Base-by-base conservation (phyloP, 805 yeast species). In the Candida sithepensis region DNA sequence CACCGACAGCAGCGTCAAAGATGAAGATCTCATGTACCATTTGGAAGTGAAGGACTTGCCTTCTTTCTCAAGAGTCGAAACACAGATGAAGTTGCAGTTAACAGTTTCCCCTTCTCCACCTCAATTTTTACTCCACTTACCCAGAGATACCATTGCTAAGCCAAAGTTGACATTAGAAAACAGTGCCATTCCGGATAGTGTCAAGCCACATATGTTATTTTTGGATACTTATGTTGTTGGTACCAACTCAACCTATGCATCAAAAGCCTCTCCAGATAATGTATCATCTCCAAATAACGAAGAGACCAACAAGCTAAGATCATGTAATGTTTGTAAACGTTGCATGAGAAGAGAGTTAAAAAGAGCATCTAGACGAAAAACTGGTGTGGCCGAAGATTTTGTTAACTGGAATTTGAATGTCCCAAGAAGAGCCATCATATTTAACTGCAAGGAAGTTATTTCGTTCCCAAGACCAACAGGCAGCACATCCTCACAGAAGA, bases 291-390 rank as follows among this genome's bases (percentile, higher is more conserved):
- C 41, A 18, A 33, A 18, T 23, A 32, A 41, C 12, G 51, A 49
- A 13, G 57, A 50, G 12, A 18, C 3, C 20, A 34, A 16, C 24
- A 52, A 48, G 18, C 19, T 64, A 39, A 60, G 59, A 46, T 71
- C 78, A 21, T 88, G 95, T 56, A 81, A 82, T 58, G 90, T 89
- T 57, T 92, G 99, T 70, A 63, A 82, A 21, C 81, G 95, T 59
- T 92, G 99, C 73, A 82, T 91, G 60, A 85, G 90, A 66, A 78
- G 99, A 60, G 99, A 92, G 63, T 84, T 89, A 59, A 89, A 94
- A 67, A 78, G 99, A 58, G 98, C 98, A 1, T 84, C 92, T 32
- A 80, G 99, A 65, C 81, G 96, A 63, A 92, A 94, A 68, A 78
- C 83, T 3, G 88, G 88, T n/a, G 76, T 82, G 46, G 73, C 75